Percentiles rank a stretch among this genome's conserved stretches.
These are phyloP conservation scores for Dryas alaskensis DNA, from an alignment of 306 rosid genomes.

Conservation along the genomic window DNA sequence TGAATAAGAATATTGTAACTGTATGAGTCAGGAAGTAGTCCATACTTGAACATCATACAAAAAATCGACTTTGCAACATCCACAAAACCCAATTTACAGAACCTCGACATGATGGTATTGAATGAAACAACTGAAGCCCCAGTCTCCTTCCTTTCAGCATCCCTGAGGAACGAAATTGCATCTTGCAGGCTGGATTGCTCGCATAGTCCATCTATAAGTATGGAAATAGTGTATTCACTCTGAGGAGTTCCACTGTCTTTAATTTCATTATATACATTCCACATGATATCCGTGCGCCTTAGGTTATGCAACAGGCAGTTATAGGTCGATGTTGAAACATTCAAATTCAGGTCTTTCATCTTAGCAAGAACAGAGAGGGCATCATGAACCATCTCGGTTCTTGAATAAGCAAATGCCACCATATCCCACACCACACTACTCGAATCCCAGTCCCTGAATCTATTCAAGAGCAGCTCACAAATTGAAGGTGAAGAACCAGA, in stretches of 20 bases:
- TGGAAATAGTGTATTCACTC: conserved; percentile 43
- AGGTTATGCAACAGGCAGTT: conserved; percentile 47
- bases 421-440: conserved; percentile 48
- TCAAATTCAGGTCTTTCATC: conserved; percentile 51
- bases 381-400: conserved; percentile 44
- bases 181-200: conserved; percentile 42
- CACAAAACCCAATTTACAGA: conserved; percentile 44
- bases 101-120: conserved; percentile 47
- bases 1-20: conserved; percentile 60
- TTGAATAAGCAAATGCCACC: conserved; percentile 44
- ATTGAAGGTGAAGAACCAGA: conserved; percentile 38
- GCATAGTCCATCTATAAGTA: conserved; percentile 48
- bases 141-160: conserved; percentile 14
- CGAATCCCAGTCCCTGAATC: conserved; percentile 39
- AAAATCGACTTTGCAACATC: conserved; percentile 44
- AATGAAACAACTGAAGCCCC: conserved; percentile 42
- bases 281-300: conserved; percentile 42
- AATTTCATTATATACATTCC: conserved; percentile 45
- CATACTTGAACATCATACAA: conserved; percentile 49
- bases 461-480: conserved; percentile 42
- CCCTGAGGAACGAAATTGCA: conserved; percentile 40
- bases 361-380: conserved; percentile 48
- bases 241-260: conserved; percentile 31
- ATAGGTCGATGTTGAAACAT: conserved; percentile 39
- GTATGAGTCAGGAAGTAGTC: conserved; percentile 49